Evolutionary conservation across 768 basidiomycete genomes (phyloP).

Genomic region (Leccinum rimulosum): DNA sequence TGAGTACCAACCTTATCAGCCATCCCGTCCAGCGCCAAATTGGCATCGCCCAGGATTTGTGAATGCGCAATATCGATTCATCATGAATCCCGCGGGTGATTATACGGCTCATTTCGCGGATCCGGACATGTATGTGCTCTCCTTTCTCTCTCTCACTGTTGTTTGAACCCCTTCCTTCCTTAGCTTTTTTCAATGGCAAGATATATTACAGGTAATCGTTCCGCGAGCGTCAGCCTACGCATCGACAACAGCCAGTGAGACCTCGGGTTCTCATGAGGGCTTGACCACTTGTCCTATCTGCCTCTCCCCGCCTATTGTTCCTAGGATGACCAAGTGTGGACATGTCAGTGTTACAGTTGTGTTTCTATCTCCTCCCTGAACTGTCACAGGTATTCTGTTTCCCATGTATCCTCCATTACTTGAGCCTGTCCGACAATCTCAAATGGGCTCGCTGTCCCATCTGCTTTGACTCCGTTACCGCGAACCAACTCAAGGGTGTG

Average conservation of each 20-base stretch:
- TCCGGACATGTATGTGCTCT: constrained; percentile 81
- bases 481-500: constrained; percentile 88
- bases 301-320: constrained; percentile 83
- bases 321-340: constrained; percentile 95
- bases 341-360: constrained; percentile 62
- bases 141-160: background rate
- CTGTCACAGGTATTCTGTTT: constrained; percentile 81
- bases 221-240: constrained; percentile 77
- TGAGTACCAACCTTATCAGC: constrained; percentile 43
- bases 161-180: background rate
- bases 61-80: constrained; percentile 94
- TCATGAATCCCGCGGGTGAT: constrained; percentile 89
- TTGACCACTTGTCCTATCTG: constrained; percentile 91
- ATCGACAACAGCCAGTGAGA: constrained; percentile 52
- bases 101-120: constrained; percentile 97
- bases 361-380: constrained; percentile 13
- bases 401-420: constrained; percentile 90
- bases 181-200: constrained; percentile 95
- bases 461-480: constrained; percentile 91
- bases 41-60: constrained; percentile 67
- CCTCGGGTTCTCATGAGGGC: constrained; percentile 50
- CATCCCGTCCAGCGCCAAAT: constrained; percentile 17
- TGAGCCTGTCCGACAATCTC: constrained; percentile 73
- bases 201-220: constrained; percentile 92
- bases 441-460: constrained; percentile 96